Evolutionary conservation across 75 land plant genomes (phyloP), one percentile per base, ranked within the genome.

Genomic region (Pinus tabuliformis): DNA sequence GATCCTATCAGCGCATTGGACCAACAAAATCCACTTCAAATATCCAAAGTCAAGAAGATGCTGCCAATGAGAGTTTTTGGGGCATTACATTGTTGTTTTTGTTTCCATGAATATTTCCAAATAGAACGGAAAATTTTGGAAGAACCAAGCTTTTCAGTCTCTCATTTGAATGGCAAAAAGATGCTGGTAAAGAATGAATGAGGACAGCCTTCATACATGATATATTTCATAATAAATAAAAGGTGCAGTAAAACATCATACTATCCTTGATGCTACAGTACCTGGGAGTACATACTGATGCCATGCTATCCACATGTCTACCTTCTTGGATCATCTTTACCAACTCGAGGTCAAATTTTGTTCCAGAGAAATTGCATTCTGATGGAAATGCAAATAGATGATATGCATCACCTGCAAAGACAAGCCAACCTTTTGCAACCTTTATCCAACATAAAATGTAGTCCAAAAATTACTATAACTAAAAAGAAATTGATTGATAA

Each of bases 281-380:
- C 72, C 74, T 78, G 24, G 59, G 71, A 71, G 17, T 28, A 11
- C 57, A 30, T 26, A 73, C 59, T 56, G 58, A 56, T 52, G 20
- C 75, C 21, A 61, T 33, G 73, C 66, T 57, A 24, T 59, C 57
- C 76, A 74, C 73, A 64, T 78, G 73, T 30, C 76, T 52, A 78
- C 85, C 81, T 80, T 85, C 82, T 70, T 96, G 92, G 42, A 96
- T 73, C 39, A 65, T n/a, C n/a, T 85, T 89, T 61, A 96, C 91
- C 81, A 96, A 79, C 58, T 92, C 81, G 16, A 92, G 89, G 73
- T 78, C 75, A 74, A 89, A 96, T 75, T 80, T 93, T 62, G 42
- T 61, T 58, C 99, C 99, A 58, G 99, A 94, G 75, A 96, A 96
- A 83, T 96, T 96, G 82, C 97, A 94, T 78, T 96, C 99, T n/a